Conservation (phyloP, 2,329 filamentous ascomycete genomes). For the Chlorencoelia australis region DNA sequence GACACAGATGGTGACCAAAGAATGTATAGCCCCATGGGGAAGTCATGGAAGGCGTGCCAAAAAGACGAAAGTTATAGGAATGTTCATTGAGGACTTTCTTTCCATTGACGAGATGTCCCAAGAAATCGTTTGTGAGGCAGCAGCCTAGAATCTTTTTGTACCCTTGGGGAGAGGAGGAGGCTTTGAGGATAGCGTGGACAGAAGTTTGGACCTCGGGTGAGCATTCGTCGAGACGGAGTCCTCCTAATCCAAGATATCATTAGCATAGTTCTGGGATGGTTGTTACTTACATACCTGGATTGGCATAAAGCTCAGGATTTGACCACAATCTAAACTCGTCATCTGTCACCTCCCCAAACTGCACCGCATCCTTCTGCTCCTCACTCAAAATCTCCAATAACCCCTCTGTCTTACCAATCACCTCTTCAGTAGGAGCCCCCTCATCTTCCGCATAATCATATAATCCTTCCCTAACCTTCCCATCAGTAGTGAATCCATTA, state of each 20-base stretch:
- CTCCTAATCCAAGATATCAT: constrained; percentile 13
- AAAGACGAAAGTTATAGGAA: constrained; percentile 23
- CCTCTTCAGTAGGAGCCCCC: constrained; percentile 22
- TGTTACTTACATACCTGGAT: constrained; percentile 15
- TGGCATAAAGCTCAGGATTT: constrained; percentile 25
- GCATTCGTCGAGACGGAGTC: constrained; percentile 21
- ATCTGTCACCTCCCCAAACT: constrained; percentile 19
- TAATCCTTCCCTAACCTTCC: constrained; percentile 18
- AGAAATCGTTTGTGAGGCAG: constrained; percentile 22
- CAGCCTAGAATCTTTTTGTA: constrained; percentile 22
- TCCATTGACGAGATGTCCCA: constrained; percentile 22
- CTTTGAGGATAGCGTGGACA: constrained; percentile 20
- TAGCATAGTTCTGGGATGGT: background rate
- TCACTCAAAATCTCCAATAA: constrained; percentile 15
- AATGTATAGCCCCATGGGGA: constrained; percentile 23
- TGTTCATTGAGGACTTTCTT: constrained; percentile 23
- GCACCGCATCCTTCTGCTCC: constrained; percentile 17
- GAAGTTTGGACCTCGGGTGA: constrained; percentile 16
- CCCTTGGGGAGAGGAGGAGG: constrained; percentile 17
- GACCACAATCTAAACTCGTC: constrained; percentile 25
- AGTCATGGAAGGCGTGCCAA: constrained; percentile 18
- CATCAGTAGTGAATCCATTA: constrained; percentile 24
- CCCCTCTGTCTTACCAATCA: constrained; percentile 9
- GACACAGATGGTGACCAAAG: constrained; percentile 71
- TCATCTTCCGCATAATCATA: constrained; percentile 23